phyloP scores from a whole-genome alignment of 169 alveolate species.

The Cryptosporidium canis region DNA sequence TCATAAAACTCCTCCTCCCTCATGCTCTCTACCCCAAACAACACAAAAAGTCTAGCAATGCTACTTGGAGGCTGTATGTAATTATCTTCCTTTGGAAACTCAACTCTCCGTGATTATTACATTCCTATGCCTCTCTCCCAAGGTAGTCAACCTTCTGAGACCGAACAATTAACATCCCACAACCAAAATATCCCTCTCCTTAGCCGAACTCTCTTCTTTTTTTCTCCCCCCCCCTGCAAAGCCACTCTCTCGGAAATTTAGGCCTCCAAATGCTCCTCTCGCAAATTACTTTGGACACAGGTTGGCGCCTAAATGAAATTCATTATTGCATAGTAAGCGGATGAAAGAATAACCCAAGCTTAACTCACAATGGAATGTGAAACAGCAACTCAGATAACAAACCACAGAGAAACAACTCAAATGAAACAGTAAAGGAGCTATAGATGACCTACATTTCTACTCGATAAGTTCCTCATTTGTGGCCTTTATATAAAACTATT shows the following conservation, averaged over 20 bases:
- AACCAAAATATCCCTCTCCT: background rate
- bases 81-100: background rate
- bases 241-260: background rate
- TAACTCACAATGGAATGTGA: background rate
- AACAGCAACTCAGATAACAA: background rate
- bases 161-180: background rate
- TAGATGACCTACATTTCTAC: background rate
- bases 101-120: background rate
- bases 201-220: too few relatives aligned
- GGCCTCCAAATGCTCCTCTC: background rate
- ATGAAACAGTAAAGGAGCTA: background rate
- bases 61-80: background rate
- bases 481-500: background rate
- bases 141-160: background rate
- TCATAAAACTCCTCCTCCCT: constrained; percentile 13
- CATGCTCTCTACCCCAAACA: background rate
- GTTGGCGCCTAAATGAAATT: constrained; percentile 9
- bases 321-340: constrained; percentile 3
- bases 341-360: background rate
- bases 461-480: background rate
- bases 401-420: background rate
- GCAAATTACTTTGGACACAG: background rate
- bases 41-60: background rate
- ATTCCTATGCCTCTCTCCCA: background rate
- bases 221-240: background rate